phyloP scores from a whole-genome alignment of 1,139 yeast genomes.

The Candida pseudoviswanathii region DNA sequence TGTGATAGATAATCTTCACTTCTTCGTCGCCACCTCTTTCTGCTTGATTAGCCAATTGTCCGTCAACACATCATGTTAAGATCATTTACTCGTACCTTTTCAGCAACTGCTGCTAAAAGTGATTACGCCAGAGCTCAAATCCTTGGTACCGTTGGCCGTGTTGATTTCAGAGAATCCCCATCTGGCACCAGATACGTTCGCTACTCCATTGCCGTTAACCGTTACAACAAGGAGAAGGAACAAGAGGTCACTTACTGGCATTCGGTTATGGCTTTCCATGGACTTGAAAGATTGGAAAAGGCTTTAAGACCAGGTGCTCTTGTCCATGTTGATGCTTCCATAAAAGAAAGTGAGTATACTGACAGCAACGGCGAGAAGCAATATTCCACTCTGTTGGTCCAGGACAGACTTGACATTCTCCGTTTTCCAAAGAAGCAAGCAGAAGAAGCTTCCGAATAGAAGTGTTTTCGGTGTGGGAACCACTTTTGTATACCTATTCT shows the following conservation, averaged over 20 bases:
- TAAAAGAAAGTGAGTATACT: constrained; percentile 39
- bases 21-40: background rate
- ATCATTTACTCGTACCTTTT: constrained; percentile 36
- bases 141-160: constrained; percentile 45
- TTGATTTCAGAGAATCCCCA: constrained; percentile 40
- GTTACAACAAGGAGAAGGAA: constrained; percentile 35
- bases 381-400: constrained; percentile 36
- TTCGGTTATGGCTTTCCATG: constrained; percentile 45
- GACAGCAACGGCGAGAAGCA: constrained; percentile 18
- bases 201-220: constrained; percentile 49
- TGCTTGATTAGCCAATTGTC: background rate
- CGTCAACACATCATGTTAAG: constrained; percentile 25
- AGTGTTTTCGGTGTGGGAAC: no score
- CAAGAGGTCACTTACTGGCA: constrained; percentile 41
- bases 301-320: constrained; percentile 46
- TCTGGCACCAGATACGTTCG: constrained; percentile 41
- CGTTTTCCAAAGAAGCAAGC: constrained; percentile 39
- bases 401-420: constrained; percentile 40
- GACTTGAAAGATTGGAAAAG: constrained; percentile 36
- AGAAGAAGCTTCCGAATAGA: constrained; percentile 16
- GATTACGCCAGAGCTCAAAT: constrained; percentile 47
- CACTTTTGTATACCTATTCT: background rate
- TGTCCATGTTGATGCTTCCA: constrained; percentile 45
- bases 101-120: constrained; percentile 31
- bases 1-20: background rate